phyloP scores from a whole-genome alignment of 306 rosid genomes.

The Acacia acuminata region DNA sequence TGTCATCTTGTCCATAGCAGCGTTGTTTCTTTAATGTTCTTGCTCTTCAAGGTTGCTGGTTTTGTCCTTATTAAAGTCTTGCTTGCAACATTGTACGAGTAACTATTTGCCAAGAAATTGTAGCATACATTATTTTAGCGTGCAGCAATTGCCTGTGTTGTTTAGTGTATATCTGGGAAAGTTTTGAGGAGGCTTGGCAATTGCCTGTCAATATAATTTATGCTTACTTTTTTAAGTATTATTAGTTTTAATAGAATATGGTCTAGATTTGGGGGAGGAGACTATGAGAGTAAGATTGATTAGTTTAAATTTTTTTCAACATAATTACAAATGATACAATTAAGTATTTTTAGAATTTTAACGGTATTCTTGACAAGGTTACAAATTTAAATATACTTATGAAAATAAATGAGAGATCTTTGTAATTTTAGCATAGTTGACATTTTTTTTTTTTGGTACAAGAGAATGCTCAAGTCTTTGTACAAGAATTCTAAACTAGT shows the following conservation, averaged over 20 bases:
- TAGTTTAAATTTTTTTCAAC: too few relatives aligned
- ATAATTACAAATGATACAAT: too few relatives aligned
- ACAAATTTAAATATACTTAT: too few relatives aligned
- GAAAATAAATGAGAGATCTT: background rate
- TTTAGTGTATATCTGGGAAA: constrained; percentile 47
- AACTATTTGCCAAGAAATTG: constrained; percentile 51
- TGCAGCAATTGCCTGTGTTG: constrained; percentile 53
- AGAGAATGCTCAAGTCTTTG: too few relatives aligned
- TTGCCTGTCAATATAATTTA: background rate
- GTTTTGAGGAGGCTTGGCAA: constrained; percentile 46
- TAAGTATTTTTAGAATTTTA: too few relatives aligned
- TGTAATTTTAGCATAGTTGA: background rate
- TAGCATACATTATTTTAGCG: constrained; percentile 49
- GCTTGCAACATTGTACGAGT: constrained; percentile 55
- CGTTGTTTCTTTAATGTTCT: constrained; percentile 54
- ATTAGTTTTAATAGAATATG: too few relatives aligned
- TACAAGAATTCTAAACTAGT: too few relatives aligned
- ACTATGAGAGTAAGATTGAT: too few relatives aligned
- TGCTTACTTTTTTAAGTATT: too few relatives aligned
- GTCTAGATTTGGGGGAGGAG: too few relatives aligned
- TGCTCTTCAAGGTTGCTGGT: constrained; percentile 55
- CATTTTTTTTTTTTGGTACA: too few relatives aligned
- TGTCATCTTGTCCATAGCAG: constrained; percentile 64
- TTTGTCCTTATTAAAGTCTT: constrained; percentile 50
- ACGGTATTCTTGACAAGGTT: too few relatives aligned